Conservation (phyloP, 73 alveolate species). For the Uronychia setigera region DNA sequence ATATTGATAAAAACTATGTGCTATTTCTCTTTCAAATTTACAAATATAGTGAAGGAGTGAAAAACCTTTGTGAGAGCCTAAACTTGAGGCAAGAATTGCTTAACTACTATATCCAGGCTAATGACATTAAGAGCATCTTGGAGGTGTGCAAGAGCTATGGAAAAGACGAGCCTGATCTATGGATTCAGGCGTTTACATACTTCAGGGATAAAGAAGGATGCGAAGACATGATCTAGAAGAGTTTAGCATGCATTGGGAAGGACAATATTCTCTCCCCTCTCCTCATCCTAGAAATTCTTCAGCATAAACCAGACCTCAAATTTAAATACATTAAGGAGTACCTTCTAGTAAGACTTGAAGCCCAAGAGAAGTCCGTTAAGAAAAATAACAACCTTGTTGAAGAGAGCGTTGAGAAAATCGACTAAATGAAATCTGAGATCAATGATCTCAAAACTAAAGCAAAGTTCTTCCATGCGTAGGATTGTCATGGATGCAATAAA, state of each 20-base stretch:
- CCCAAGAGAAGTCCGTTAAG: conserved; percentile 38
- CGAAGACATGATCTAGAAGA: conserved; percentile 34
- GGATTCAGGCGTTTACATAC: conserved; percentile 77
- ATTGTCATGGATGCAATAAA: conserved; percentile 72
- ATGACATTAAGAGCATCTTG: conserved; percentile 64
- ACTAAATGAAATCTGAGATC: conserved; percentile 27
- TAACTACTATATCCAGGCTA: conserved; percentile 69
- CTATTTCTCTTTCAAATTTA: conserved; percentile 81
- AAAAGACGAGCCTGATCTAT: conserved; percentile 73
- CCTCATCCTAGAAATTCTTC: conserved; percentile 50
- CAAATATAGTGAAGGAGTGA: conserved; percentile 79
- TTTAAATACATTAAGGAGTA: conserved; percentile 37
- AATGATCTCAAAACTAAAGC: conserved; percentile 41
- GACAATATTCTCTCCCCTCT: conserved; percentile 46
- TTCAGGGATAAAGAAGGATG: conserved; percentile 58
- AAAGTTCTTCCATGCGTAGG: conserved; percentile 58
- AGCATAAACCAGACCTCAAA: conserved; percentile 35
- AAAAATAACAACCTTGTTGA: conserved; percentile 39
- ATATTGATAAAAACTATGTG: conserved; percentile 82
- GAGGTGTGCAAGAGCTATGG: conserved; percentile 73
- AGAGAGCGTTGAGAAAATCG: conserved; percentile 52
- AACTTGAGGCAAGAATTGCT: conserved; percentile 80
- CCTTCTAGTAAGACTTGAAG: conserved; percentile 29
- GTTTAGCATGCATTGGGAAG: conserved; percentile 33
- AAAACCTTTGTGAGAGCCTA: conserved; percentile 68